Base-by-base conservation (phyloP, 345 rosid genomes). In the Raphanus raphanistrum region DNA sequence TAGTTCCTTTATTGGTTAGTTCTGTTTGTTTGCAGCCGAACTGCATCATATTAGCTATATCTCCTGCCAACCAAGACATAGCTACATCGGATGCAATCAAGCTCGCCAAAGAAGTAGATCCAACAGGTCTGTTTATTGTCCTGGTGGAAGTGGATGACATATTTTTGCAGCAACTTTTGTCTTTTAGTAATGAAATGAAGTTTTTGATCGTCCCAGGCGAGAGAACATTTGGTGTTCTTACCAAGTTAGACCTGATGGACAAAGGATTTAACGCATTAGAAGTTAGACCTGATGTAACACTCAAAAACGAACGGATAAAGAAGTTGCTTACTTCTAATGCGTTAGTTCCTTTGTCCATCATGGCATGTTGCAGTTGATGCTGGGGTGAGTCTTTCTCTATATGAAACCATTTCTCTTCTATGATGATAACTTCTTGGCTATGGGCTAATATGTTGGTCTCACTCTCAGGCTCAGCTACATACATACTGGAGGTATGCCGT, bases 61-160 rank as follows among this genome's bases (percentile, higher is more conserved):
- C 98, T 67, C 98, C 98, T 54, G 98, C 98, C 32, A 94, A 94
- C 82, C 97, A 94, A 83, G 98, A 94, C 76, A 89, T 94, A 15
- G 98, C 98, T 3, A 92, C 98, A 11, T 94, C 98, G 0, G 98
- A 94, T 87, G 97, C 98, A 43, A 94, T 94, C 71, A 92, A 90
- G 73, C 91, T 92, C 33, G 84, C 95, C 0, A 85, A 92, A 76
- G 97, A 92, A 83, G 98, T 92, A 32, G 98, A 94, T 85, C 95
- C 97, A 60, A n/a, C 89, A 92, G 21, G 21, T 21, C 21, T 21
- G 21, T 21, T 21, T 21, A 21, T 21, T 21, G 21, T 21, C 21
- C 21, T 21, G 21, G 21, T 21, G 21, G 21, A 21, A 21, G 21
- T 21, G 21, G 21, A 21, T 21, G 21, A 21, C 21, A 21, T 21